Evolutionary conservation across 2,329 filamentous ascomycete genomes (phyloP).

Genomic region (Arthrobotrys conoides): DNA sequence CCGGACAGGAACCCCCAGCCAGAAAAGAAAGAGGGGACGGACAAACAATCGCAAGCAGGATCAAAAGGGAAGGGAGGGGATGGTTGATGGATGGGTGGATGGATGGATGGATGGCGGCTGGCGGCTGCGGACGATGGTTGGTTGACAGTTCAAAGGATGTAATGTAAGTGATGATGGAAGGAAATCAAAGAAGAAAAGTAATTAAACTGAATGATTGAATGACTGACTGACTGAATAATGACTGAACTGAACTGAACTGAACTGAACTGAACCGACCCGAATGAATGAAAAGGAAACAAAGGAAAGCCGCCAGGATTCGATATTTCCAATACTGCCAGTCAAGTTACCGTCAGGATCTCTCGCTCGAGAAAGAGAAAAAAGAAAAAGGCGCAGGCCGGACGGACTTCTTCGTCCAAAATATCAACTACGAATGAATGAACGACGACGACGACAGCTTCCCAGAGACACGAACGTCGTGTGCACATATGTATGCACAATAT

Average conservation of each 20-base stretch:
- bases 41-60: background rate
- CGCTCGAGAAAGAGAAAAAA: background rate
- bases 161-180: conserved; percentile 8
- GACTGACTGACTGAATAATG: background rate
- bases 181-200: conserved; percentile 1
- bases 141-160: conserved; percentile 24
- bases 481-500: background rate
- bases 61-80: background rate
- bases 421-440: background rate
- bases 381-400: conserved; percentile 19
- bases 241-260: no score
- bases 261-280: no score
- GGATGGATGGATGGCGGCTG: conserved; percentile 40
- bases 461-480: conserved; percentile 2
- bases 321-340: conserved; percentile 8
- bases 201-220: conserved; percentile 3
- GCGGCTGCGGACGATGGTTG: conserved; percentile 44
- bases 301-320: conserved; percentile 23
- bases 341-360: conserved; percentile 8
- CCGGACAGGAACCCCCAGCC: no score
- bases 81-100: conserved; percentile 15
- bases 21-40: background rate
- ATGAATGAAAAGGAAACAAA: conserved; percentile 13
- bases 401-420: conserved; percentile 10
- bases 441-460: background rate